phyloP scores from a whole-genome alignment of 2,329 filamentous ascomycete genomes.

The Neospermospora avenae region DNA sequence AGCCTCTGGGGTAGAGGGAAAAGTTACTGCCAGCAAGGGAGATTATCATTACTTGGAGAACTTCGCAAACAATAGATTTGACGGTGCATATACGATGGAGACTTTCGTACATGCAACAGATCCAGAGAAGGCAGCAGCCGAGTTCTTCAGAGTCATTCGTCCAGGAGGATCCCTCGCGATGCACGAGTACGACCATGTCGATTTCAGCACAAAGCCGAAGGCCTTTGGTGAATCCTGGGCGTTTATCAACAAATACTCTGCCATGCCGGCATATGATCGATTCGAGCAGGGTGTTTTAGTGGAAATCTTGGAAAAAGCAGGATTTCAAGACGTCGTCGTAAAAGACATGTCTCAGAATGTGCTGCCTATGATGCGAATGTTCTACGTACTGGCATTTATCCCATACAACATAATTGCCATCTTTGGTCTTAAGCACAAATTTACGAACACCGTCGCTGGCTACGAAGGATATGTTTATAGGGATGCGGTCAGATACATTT shows the following conservation, averaged over 20 bases:
- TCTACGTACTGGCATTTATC: conserved; percentile 44
- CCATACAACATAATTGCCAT: conserved; percentile 45
- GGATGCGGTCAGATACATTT: conserved; percentile 29
- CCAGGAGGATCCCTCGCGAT: conserved; percentile 46
- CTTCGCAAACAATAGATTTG: conserved; percentile 40
- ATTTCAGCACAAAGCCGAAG: conserved; percentile 29
- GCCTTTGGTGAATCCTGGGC: conserved; percentile 35
- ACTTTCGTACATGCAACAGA: conserved; percentile 53
- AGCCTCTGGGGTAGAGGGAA: conserved; percentile 34
- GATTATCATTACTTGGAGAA: conserved; percentile 51
- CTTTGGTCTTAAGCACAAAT: conserved; percentile 42
- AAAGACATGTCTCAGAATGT: conserved; percentile 46
- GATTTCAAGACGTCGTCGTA: conserved; percentile 40
- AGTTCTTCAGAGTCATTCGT: conserved; percentile 46
- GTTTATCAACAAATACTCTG: conserved; percentile 41
- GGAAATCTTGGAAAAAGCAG: conserved; percentile 38
- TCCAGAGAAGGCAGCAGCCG: conserved; percentile 40
- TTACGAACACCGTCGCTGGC: conserved; percentile 48
- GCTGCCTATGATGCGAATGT: conserved; percentile 46
- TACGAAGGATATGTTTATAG: conserved; percentile 26
- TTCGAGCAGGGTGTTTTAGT: conserved; percentile 41
- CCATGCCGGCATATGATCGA: conserved; percentile 44
- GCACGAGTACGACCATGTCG: conserved; percentile 46
- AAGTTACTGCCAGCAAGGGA: conserved; percentile 40
- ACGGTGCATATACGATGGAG: conserved; percentile 55